These are phyloP conservation scores for Fusarium nygamai DNA, from an alignment of 2,329 filamentous ascomycete genomes.

Conservation along the genomic window DNA sequence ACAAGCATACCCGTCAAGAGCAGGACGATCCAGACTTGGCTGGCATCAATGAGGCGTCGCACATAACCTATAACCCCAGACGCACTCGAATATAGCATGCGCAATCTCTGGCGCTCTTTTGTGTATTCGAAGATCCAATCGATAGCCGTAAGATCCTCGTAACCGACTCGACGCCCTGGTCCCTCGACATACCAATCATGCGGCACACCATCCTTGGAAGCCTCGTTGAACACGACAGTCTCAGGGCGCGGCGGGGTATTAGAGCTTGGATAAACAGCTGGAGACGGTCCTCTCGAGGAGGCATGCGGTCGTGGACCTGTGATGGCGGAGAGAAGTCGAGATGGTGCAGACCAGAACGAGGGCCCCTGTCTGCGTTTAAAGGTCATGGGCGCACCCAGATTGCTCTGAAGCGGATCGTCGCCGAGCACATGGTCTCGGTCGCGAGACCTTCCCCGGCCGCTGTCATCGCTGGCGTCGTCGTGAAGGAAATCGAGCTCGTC, in stretches of 20 bases:
- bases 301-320: constrained; percentile 42
- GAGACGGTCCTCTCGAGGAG: constrained; percentile 31
- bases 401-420: constrained; percentile 65
- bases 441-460: constrained; percentile 14
- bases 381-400: constrained; percentile 65
- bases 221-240: constrained; percentile 24
- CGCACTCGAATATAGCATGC: constrained; percentile 76
- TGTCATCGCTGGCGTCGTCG: constrained; percentile 41
- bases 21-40: constrained; percentile 91
- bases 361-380: constrained; percentile 77
- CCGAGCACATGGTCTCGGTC: constrained; percentile 53
- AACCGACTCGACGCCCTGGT: constrained; percentile 87
- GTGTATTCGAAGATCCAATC: constrained; percentile 99
- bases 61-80: constrained; percentile 78
- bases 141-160: constrained; percentile 96
- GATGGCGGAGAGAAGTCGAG: constrained; percentile 60
- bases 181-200: constrained; percentile 92
- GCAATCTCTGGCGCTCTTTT: constrained; percentile 89
- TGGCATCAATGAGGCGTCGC: constrained; percentile 80
- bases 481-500: constrained; percentile 60
- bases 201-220: constrained; percentile 58
- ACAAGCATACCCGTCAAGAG: constrained; percentile 86
- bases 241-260: constrained; percentile 23
- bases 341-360: constrained; percentile 56
- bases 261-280: constrained; percentile 25